phyloP scores from a whole-genome alignment of 2,329 filamentous ascomycete species.

The Stemphylium lycopersici region DNA sequence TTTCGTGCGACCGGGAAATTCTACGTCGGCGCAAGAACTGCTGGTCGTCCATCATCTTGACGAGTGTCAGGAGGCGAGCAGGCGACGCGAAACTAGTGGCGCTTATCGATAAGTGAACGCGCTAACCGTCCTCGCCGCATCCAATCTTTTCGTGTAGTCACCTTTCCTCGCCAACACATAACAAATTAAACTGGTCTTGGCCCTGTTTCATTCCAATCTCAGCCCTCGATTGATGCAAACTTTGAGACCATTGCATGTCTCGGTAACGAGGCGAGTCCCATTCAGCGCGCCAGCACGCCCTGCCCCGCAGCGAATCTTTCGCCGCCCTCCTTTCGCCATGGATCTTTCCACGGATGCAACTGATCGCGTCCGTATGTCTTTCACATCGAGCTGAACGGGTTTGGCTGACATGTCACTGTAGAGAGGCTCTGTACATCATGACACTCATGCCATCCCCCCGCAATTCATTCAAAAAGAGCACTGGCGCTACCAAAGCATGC shows the following conservation, averaged over 20 bases:
- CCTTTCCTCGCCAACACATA: not conserved
- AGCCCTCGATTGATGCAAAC: slow-evolving; percentile 2
- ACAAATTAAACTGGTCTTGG: not conserved
- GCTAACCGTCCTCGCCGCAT: not conserved
- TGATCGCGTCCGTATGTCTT: slow-evolving; percentile 44
- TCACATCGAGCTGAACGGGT: slow-evolving; percentile 21
- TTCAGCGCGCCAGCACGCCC: not conserved
- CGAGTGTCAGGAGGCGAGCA: too few relatives aligned
- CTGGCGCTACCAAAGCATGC: slow-evolving; percentile 65
- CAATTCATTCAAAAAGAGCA: slow-evolving; percentile 44
- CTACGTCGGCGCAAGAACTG: too few relatives aligned
- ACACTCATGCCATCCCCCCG: slow-evolving; percentile 46
- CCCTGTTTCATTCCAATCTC: not conserved
- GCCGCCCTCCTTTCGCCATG: slow-evolving; percentile 20
- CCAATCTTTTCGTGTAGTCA: slow-evolving; percentile 3
- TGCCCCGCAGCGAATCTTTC: not conserved
- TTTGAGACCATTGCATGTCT: slow-evolving; percentile 1
- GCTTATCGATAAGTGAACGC: slow-evolving; percentile 17
- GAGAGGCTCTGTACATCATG: slow-evolving; percentile 41
- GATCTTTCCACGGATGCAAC: slow-evolving; percentile 32
- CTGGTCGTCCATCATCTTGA: too few relatives aligned
- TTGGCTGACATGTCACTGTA: slow-evolving; percentile 24
- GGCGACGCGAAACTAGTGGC: not conserved
- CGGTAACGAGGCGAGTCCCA: not conserved
- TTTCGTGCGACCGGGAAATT: too few relatives aligned